Evolutionary conservation across 2,329 filamentous ascomycete genomes (phyloP).

Genomic region (Pseudogymnoascus sp.): DNA sequence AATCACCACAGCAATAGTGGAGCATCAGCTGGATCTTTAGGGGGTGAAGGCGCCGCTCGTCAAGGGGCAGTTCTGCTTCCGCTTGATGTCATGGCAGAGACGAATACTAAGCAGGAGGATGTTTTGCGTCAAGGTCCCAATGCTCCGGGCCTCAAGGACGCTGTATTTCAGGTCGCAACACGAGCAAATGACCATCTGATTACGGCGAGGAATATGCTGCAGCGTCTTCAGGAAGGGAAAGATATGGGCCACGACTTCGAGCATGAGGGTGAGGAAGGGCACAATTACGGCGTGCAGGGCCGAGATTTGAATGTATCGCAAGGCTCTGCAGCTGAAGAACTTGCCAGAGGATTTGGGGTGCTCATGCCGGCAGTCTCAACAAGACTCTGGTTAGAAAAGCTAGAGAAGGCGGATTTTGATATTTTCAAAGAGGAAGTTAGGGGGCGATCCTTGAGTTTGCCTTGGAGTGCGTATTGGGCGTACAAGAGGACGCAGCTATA

Average conservation of each 20-base stretch:
- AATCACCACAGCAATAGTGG: conserved; percentile 45
- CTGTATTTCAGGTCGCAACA: conserved; percentile 85
- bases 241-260: conserved; percentile 82
- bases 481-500: conserved; percentile 46
- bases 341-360: conserved; percentile 66
- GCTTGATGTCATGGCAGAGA: conserved; percentile 79
- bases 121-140: conserved; percentile 71
- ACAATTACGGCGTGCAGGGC: conserved; percentile 34
- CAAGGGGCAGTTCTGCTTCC: conserved; percentile 71
- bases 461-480: conserved; percentile 64
- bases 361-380: conserved; percentile 74
- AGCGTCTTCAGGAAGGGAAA: conserved; percentile 64
- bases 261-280: conserved; percentile 69
- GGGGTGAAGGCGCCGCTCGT: conserved; percentile 27
- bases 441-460: conserved; percentile 71
- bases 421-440: conserved; percentile 58
- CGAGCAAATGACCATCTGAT: conserved; percentile 93
- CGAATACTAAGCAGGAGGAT: conserved; percentile 77
- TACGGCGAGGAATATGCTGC: conserved; percentile 85
- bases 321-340: conserved; percentile 36
- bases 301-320: conserved; percentile 11
- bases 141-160: conserved; percentile 78
- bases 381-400: conserved; percentile 64
- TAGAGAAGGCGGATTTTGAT: conserved; percentile 81
- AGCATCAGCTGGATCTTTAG: conserved; percentile 32